Evolutionary conservation across 805 yeast species (phyloP).

Genomic region (Lipomyces lipofer): DNA sequence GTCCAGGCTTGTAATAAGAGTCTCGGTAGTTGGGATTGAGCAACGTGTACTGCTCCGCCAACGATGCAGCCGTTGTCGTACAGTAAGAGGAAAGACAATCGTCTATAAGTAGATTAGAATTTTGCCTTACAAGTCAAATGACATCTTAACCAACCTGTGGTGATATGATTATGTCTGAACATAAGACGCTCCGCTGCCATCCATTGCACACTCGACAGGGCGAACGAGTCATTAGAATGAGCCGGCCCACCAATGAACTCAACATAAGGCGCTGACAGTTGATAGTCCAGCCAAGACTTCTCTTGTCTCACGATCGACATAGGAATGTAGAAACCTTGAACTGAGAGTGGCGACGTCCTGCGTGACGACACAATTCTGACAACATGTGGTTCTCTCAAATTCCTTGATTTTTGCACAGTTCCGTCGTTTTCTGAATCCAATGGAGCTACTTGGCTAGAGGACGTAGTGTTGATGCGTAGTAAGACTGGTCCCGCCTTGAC

Average conservation of each 20-base stretch:
- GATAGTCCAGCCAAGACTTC: slow-evolving; percentile 10
- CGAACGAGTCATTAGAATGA: slow-evolving; percentile 6
- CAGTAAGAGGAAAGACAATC: slow-evolving; percentile 7
- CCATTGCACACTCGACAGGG: slow-evolving; percentile 17
- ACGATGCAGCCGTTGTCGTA: slow-evolving; percentile 2
- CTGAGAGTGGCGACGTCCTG: slow-evolving; percentile 18
- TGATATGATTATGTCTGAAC: slow-evolving; percentile 23
- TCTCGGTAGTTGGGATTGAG: slow-evolving; percentile 22
- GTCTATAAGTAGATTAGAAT: background rate
- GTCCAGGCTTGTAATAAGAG: slow-evolving; percentile 14
- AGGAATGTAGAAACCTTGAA: slow-evolving; percentile 19
- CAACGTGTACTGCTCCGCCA: slow-evolving; percentile 17
- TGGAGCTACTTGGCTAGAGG: background rate
- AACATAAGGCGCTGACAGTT: slow-evolving; percentile 19
- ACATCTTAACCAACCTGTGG: slow-evolving; percentile 14
- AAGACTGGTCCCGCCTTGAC: slow-evolving; percentile 17
- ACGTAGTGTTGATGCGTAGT: slow-evolving; percentile 9
- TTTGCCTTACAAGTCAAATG: background rate
- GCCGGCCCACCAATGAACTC: slow-evolving; percentile 28
- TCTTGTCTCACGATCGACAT: slow-evolving; percentile 21
- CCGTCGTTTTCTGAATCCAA: background rate
- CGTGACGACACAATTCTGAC: slow-evolving; percentile 24
- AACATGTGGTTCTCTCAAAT: slow-evolving; percentile 19
- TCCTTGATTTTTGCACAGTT: background rate
- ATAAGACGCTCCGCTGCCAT: slow-evolving; percentile 21